These are phyloP conservation scores for Fraxinus platypoda DNA, from an alignment of 305 asterid genomes.

Conservation along the genomic window DNA sequence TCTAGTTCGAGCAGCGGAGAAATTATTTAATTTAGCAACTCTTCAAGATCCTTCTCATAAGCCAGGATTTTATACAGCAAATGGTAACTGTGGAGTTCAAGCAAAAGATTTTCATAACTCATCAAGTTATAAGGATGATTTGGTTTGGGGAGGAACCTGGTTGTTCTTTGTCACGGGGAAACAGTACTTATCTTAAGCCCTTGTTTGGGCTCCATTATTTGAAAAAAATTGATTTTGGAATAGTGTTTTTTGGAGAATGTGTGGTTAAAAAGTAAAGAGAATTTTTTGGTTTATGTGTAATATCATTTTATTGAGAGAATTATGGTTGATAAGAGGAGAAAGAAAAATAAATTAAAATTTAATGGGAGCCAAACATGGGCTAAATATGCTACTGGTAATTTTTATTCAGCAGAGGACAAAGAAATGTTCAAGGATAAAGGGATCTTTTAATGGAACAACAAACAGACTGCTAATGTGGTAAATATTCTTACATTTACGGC, in stretches of 20 bases:
- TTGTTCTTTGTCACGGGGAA: constrained; percentile 54
- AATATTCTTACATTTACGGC: background rate
- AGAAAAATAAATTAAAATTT: too few relatives aligned
- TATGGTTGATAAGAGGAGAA: too few relatives aligned
- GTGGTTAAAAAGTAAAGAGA: too few relatives aligned
- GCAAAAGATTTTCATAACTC: constrained; percentile 47
- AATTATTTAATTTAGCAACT: constrained; percentile 32
- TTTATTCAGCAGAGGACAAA: constrained; percentile 45
- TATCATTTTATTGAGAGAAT: too few relatives aligned
- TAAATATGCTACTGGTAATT: constrained; percentile 34
- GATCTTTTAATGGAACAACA: constrained; percentile 53
- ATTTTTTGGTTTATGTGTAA: too few relatives aligned
- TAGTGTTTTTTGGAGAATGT: too few relatives aligned
- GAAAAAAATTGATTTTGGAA: too few relatives aligned
- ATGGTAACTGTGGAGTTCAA: constrained; percentile 44
- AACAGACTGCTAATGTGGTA: constrained; percentile 45
- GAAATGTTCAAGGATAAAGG: constrained; percentile 38
- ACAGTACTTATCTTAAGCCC: constrained; percentile 23
- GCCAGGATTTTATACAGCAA: constrained; percentile 36
- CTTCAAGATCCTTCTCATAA: constrained; percentile 25
- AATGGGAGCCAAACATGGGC: too few relatives aligned
- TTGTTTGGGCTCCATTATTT: too few relatives aligned
- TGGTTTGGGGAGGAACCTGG: constrained; percentile 63
- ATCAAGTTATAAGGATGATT: constrained; percentile 46
- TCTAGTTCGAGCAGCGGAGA: constrained; percentile 33